Base-by-base conservation (phyloP, 257 asterid species). In the Paulownia fortunei region DNA sequence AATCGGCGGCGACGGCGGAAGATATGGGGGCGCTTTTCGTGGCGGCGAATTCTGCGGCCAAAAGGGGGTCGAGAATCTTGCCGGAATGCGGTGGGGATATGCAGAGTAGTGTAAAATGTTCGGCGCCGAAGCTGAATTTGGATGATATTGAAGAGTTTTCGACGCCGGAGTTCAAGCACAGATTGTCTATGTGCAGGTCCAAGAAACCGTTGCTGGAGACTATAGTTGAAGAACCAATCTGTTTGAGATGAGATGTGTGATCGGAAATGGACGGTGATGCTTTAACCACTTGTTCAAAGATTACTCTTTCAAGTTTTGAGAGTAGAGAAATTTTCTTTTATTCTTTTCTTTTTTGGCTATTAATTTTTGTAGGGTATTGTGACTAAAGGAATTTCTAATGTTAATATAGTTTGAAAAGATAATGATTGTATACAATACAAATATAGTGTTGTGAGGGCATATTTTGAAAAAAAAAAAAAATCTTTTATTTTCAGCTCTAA, bases 131-230 rank as follows among this genome's bases (percentile, higher is more conserved):
- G 83, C 77, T 90, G 86, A 89, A 91, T 68, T 67, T 91, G 82
- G 94, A 90, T 10, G 91, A 83, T 18, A 83, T 89, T 79, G 94
- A 90, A 52, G 96, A 89, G 34, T 79, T 84, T 34, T 79, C 84
- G 51, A 72, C 80, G 71, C 86, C 87, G 70, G 91, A 92, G 76
- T 87, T 90, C 59, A 82, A 81, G 80, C 89, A 86, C 6, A 86
- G 89, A 56, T 30, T 89, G 79, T 87, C 95, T 0, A 73, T 89
- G 84, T 85, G 92, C 85, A 79, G 98, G 74, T 93, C 98, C 34
- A 93, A 89, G 90, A 93, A 92, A 76, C 98, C 98, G 30, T 75
- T 90, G 88, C 80, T 93, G 86, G 98, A 90, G 87, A 93, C 98
- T 4, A 93, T 93, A 66, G 81, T 75, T 26, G 97, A 93, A 87